These are phyloP conservation scores for Eruca vesicaria DNA, from an alignment of 441 rosid species.

Conservation along the genomic window DNA sequence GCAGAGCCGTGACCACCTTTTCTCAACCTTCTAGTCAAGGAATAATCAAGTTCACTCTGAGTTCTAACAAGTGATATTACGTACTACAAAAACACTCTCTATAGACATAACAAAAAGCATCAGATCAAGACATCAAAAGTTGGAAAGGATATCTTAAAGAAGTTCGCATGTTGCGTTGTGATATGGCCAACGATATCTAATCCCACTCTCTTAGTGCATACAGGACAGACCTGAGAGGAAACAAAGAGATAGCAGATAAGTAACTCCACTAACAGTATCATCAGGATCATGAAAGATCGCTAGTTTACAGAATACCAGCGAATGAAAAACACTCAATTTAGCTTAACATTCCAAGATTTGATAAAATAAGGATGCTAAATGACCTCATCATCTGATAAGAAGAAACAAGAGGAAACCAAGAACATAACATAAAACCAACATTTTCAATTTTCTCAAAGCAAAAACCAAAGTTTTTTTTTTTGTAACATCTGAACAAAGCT, in stretches of 20 bases:
- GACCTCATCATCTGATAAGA: conserved; percentile 33
- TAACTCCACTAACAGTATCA: neutral
- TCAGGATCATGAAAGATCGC: conserved; percentile 25
- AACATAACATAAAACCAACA: neutral
- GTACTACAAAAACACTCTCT: neutral
- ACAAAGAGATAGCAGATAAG: neutral
- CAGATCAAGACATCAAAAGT: neutral
- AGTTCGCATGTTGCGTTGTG: conserved; percentile 68
- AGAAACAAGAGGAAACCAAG: conserved; percentile 17
- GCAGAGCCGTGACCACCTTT: conserved; percentile 61
- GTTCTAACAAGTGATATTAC: neutral
- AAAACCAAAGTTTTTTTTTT: neutral
- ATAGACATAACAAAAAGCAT: neutral
- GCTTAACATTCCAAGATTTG: conserved; percentile 7
- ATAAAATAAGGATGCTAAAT: conserved; percentile 28
- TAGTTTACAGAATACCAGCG: conserved; percentile 16
- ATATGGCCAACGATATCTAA: conserved; percentile 73
- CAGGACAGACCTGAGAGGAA: conserved; percentile 69
- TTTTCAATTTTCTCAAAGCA: neutral
- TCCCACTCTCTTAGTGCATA: conserved; percentile 75
- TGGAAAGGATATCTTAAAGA: conserved; percentile 74
- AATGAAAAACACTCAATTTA: neutral
- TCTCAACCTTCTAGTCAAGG: conserved; percentile 70
- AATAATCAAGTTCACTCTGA: conserved; percentile 26
- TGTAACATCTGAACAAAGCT: neutral